These are phyloP conservation scores for Chlorella ohadii DNA, from an alignment of 139 green algal genomes.

Conservation along the genomic window DNA sequence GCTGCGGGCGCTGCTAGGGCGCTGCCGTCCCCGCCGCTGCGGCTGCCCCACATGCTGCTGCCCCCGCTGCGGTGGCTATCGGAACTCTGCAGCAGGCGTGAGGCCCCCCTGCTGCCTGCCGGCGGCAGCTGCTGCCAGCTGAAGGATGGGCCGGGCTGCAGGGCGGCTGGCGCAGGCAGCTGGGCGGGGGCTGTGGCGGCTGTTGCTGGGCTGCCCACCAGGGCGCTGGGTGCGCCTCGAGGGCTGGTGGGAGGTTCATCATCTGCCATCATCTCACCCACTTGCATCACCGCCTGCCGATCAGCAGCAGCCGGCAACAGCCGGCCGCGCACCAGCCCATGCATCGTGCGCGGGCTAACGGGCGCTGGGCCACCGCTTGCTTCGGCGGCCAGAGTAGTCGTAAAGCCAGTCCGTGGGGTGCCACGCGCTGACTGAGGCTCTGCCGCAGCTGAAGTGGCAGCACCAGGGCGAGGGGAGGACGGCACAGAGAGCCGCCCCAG, in stretches of 20 bases:
- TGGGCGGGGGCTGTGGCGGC: not conserved
- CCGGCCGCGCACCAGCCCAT: constrained; percentile 15
- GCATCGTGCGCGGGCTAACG: not conserved
- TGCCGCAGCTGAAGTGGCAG: no score
- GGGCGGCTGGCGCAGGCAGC: not conserved
- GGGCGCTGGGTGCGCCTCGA: not conserved
- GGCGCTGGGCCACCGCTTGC: not conserved
- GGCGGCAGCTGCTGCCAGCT: not conserved
- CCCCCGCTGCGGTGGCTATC: not conserved
- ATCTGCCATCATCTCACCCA: constrained; percentile 2
- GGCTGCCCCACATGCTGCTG: not conserved
- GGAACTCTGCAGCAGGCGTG: not conserved
- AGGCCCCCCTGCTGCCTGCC: not conserved
- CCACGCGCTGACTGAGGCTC: not conserved
- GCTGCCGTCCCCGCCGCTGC: not conserved
- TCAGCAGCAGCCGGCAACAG: constrained; percentile 25
- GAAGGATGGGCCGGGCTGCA: not conserved
- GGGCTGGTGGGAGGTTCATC: not conserved
- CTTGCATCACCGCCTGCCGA: constrained; percentile 23
- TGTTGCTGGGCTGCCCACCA: not conserved
- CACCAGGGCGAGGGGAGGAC: no score
- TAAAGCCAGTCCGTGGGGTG: not conserved
- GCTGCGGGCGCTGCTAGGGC: not conserved
- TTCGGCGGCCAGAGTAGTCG: not conserved
- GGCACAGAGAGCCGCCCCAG: not conserved